These are phyloP conservation scores for Herpetomonas samuelpessoai DNA, from an alignment of 208 protist genomes.

Conservation along the genomic window DNA sequence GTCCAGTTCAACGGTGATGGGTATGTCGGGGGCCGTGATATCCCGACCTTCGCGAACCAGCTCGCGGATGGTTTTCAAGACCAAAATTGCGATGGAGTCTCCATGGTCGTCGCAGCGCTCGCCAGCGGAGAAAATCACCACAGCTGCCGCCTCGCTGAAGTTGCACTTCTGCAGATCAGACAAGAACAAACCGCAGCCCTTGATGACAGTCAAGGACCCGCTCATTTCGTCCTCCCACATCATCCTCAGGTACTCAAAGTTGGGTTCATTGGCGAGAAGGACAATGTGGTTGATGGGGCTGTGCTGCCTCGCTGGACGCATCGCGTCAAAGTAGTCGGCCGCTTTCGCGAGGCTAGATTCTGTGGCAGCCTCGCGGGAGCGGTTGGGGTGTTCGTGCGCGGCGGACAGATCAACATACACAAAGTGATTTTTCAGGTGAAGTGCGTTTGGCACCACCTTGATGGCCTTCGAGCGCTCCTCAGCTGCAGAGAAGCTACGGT, in stretches of 20 bases:
- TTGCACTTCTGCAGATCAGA: constrained; percentile 36
- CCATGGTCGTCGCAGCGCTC: constrained; percentile 37
- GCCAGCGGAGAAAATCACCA: constrained; percentile 37
- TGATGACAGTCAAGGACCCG: constrained; percentile 20
- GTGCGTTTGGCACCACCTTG: constrained; percentile 17
- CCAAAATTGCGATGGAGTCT: constrained; percentile 31
- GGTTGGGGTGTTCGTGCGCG: constrained; percentile 25
- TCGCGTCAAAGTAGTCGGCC: constrained; percentile 34
- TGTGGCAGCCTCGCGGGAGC: constrained; percentile 23
- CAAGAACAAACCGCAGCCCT: constrained; percentile 37
- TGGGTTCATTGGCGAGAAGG: constrained; percentile 26
- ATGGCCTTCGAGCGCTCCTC: constrained; percentile 1
- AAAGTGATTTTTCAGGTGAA: constrained; percentile 25
- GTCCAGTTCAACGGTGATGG: constrained; percentile 36
- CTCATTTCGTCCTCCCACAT: constrained; percentile 34
- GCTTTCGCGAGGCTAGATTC: constrained; percentile 30
- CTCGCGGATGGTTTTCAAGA: constrained; percentile 20
- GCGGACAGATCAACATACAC: constrained; percentile 44
- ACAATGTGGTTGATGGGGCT: constrained; percentile 28
- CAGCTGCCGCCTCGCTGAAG: constrained; percentile 18
- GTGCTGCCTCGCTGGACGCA: constrained; percentile 35
- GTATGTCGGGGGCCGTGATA: constrained; percentile 14
- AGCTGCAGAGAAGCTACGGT: not conserved
- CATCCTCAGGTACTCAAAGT: constrained; percentile 29
- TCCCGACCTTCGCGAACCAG: constrained; percentile 20